Percentiles rank a stretch among this genome's conserved stretches.
phyloP scores from a whole-genome alignment of 2,329 filamentous ascomycete species.

The Colletotrichum kahawae region DNA sequence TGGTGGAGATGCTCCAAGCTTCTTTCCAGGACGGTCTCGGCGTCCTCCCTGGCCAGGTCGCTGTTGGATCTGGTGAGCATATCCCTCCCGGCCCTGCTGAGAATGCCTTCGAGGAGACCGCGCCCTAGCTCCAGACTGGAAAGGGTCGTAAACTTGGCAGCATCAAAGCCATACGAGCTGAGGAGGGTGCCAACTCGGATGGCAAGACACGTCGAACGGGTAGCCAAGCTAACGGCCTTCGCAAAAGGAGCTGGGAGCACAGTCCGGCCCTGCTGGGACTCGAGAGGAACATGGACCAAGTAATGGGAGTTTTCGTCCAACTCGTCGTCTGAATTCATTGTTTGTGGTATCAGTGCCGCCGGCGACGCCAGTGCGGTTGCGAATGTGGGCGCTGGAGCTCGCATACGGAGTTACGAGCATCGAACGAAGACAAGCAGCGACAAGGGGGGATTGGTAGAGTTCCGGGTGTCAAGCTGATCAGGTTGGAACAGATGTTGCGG shows the following conservation, averaged over 20 bases:
- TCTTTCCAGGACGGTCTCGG: constrained; percentile 61
- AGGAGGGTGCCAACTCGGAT: constrained; percentile 59
- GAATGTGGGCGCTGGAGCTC: not conserved
- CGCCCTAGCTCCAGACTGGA: constrained; percentile 63
- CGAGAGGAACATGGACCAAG: constrained; percentile 15
- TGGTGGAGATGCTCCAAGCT: constrained; percentile 62
- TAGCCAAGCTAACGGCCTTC: constrained; percentile 63
- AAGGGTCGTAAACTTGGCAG: constrained; percentile 60
- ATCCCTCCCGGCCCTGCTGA: constrained; percentile 58
- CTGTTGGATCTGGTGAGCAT: constrained; percentile 46
- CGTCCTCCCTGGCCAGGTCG: constrained; percentile 54
- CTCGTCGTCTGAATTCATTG: constrained; percentile 20
- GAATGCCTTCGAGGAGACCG: constrained; percentile 57
- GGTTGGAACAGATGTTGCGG: not conserved
- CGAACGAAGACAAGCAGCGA: not conserved
- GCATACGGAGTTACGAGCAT: constrained; percentile 16
- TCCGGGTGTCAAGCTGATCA: not conserved
- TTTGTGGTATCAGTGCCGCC: not conserved
- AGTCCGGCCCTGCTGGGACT: constrained; percentile 41
- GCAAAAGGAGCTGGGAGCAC: constrained; percentile 64
- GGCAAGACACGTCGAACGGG: constrained; percentile 63
- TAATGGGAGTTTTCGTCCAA: constrained; percentile 9
- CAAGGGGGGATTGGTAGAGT: not conserved
- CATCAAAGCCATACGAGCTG: constrained; percentile 56
- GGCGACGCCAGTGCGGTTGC: not conserved